These are phyloP conservation scores for Clavispora phyllophila DNA, from an alignment of 805 yeast species.

Conservation along the genomic window DNA sequence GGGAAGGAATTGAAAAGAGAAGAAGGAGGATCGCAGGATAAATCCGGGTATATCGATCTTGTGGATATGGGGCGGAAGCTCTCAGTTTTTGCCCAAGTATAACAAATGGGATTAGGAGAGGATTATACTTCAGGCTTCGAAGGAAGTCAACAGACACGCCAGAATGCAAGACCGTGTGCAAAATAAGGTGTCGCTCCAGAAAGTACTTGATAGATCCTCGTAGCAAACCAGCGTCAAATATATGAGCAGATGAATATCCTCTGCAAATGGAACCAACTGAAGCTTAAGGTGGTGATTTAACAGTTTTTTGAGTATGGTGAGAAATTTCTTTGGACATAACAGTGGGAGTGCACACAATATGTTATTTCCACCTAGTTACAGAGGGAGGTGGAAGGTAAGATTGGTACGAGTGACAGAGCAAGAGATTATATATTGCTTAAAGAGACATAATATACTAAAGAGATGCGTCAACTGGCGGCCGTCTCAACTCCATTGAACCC, in stretches of 20 bases:
- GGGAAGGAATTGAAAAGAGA: not conserved
- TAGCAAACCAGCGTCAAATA: not conserved
- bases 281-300: not conserved
- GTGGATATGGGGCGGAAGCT: not conserved
- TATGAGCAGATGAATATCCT: not conserved
- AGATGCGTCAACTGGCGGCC: not conserved
- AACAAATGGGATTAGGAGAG: not conserved
- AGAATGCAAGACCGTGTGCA: not conserved
- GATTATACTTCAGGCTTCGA: not conserved
- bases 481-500: not conserved
- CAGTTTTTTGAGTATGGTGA: conserved; percentile 6
- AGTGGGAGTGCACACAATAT: conserved; percentile 11
- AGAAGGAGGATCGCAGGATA: not conserved
- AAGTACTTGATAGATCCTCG: not conserved
- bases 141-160: not conserved
- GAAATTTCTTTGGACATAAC: conserved; percentile 17
- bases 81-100: not conserved
- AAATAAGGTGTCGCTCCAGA: not conserved
- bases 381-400: not conserved
- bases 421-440: not conserved
- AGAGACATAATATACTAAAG: not conserved
- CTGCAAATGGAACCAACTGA: not conserved
- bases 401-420: not conserved
- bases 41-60: not conserved
- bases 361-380: not conserved